Percentiles rank a stretch among this genome's conserved stretches.
Conservation (phyloP, 192 early-diverging fungal species). For the Pecoramyces ruminantium region DNA sequence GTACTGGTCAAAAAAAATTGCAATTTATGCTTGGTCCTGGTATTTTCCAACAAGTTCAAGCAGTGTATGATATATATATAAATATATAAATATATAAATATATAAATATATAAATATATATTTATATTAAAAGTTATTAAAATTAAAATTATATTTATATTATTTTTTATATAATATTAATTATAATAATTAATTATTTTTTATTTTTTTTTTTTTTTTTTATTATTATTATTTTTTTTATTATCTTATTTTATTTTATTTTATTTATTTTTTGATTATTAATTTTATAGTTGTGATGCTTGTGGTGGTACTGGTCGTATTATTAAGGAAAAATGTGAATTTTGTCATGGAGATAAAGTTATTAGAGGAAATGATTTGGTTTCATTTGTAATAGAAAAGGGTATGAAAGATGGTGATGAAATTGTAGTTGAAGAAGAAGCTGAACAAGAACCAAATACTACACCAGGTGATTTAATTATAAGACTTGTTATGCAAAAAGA, state of each 20-base stretch:
- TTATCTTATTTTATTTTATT: no score
- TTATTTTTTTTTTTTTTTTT: no score
- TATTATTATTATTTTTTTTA: no score
- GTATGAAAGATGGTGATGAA: slow-evolving; percentile 54
- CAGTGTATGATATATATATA: slow-evolving; percentile 19
- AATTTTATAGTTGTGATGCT: slow-evolving; percentile 75
- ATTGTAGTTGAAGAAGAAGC: slow-evolving; percentile 73
- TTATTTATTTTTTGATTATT: no score
- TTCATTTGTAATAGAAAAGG: slow-evolving; percentile 60
- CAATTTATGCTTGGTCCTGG: slow-evolving; percentile 80
- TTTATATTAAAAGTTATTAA: no score
- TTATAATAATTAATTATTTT: no score
- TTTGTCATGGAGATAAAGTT: slow-evolving; percentile 75
- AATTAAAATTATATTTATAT: no score
- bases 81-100: no score
- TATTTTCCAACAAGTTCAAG: slow-evolving; percentile 87
- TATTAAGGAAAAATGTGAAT: slow-evolving; percentile 57
- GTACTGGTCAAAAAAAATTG: slow-evolving; percentile 60
- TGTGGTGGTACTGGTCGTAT: slow-evolving; percentile 83
- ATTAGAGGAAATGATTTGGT: slow-evolving; percentile 64
- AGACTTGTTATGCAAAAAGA: slow-evolving; percentile 49
- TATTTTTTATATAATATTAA: no score
- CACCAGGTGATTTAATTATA: slow-evolving; percentile 82
- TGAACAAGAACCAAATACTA: slow-evolving; percentile 76
- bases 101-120: no score